Conservation (phyloP, 2,329 filamentous ascomycete genomes). For the Delphinella strobiligena region DNA sequence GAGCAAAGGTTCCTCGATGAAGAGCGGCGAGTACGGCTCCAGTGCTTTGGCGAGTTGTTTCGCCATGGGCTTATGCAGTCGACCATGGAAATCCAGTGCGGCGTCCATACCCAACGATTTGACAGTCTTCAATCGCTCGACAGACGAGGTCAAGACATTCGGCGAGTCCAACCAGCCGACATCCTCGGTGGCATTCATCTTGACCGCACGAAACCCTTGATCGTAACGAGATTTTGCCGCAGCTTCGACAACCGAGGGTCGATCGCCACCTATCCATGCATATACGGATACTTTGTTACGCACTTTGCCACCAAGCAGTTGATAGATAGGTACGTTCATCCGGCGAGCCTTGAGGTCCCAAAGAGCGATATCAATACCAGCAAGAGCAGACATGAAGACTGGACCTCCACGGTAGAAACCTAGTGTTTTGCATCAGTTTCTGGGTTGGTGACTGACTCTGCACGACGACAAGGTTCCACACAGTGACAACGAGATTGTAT, state of each 20-base stretch:
- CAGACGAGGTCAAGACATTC: slow-evolving; percentile 45
- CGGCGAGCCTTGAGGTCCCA: slow-evolving; percentile 64
- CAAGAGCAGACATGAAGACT: slow-evolving; percentile 65
- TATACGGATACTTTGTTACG: slow-evolving; percentile 58
- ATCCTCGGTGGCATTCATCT: slow-evolving; percentile 70
- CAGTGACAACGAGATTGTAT: too few relatives aligned
- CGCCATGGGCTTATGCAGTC: slow-evolving; percentile 65
- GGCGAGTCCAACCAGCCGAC: slow-evolving; percentile 66
- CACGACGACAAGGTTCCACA: too few relatives aligned
- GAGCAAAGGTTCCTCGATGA: slow-evolving; percentile 62
- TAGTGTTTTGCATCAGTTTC: neutral
- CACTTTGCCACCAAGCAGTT: slow-evolving; percentile 62
- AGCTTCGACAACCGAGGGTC: slow-evolving; percentile 50
- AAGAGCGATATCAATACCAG: slow-evolving; percentile 64
- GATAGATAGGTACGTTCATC: slow-evolving; percentile 55
- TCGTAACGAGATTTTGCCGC: slow-evolving; percentile 35
- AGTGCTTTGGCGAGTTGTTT: slow-evolving; percentile 57
- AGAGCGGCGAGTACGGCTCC: slow-evolving; percentile 54
- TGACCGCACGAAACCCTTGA: slow-evolving; percentile 54
- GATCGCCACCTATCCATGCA: slow-evolving; percentile 64
- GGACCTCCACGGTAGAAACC: slow-evolving; percentile 66
- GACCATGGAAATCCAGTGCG: slow-evolving; percentile 65
- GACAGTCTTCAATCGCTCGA: slow-evolving; percentile 55
- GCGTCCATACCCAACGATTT: slow-evolving; percentile 58
- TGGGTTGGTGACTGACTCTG: neutral